phyloP scores from a whole-genome alignment of 441 rosid species.

The Theobroma grandiflorum region DNA sequence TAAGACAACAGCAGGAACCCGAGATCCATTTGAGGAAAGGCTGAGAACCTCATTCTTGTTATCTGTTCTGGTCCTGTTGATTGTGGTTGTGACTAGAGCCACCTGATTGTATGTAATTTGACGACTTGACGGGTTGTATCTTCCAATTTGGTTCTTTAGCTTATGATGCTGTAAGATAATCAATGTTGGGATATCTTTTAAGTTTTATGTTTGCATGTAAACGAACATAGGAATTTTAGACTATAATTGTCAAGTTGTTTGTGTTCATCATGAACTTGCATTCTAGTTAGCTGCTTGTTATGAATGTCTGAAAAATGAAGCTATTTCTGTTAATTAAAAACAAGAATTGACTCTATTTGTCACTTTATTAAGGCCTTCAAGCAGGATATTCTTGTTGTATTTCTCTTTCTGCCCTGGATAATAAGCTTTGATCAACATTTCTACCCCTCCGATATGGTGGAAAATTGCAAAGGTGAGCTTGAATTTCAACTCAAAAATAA shows the following conservation, averaged over 20 bases:
- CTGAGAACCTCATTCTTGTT: slow-evolving; percentile 75
- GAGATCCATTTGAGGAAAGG: slow-evolving; percentile 62
- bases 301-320: too few relatives aligned
- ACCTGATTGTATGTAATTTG: slow-evolving; percentile 61
- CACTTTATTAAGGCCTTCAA: too few relatives aligned
- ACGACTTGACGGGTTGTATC: slow-evolving; percentile 54
- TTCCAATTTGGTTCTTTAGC: neutral
- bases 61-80: slow-evolving; percentile 68
- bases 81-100: slow-evolving; percentile 73
- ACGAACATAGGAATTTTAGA: neutral
- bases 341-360: too few relatives aligned
- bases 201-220: neutral
- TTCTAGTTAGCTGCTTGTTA: too few relatives aligned
- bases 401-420: too few relatives aligned
- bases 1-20: slow-evolving; percentile 38
- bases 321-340: too few relatives aligned
- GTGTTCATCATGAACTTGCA: neutral
- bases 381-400: too few relatives aligned
- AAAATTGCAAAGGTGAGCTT: too few relatives aligned
- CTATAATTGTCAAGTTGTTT: neutral
- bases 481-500: too few relatives aligned
- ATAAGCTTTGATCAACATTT: too few relatives aligned
- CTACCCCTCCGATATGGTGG: too few relatives aligned
- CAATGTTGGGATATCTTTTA: neutral
- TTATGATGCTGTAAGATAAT: neutral